These are phyloP conservation scores for Saccharomycopsis vini DNA, from an alignment of 805 yeast species.

Conservation along the genomic window DNA sequence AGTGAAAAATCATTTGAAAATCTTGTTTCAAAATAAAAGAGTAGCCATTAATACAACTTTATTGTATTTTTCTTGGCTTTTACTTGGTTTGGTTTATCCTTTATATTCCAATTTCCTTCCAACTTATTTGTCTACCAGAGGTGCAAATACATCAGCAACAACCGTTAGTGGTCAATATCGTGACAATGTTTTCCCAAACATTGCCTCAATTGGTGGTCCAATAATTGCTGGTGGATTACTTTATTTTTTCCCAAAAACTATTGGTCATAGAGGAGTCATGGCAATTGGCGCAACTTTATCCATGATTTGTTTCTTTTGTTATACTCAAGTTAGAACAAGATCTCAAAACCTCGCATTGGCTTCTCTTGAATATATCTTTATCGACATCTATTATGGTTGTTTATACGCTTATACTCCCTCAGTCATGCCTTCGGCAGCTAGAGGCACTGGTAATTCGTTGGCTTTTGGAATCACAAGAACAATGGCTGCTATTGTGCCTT, in stretches of 20 bases:
- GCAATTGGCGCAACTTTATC: slow-evolving; percentile 39
- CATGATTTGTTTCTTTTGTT: slow-evolving; percentile 48
- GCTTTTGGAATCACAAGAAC: slow-evolving; percentile 47
- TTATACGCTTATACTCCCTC: slow-evolving; percentile 63
- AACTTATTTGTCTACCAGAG: slow-evolving; percentile 40
- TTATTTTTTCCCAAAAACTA: slow-evolving; percentile 17
- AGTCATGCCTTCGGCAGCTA: slow-evolving; percentile 41
- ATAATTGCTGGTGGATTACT: slow-evolving; percentile 35
- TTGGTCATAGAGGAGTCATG: slow-evolving; percentile 52
- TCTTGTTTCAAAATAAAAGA: slow-evolving; percentile 37
- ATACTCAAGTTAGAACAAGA: slow-evolving; percentile 48
- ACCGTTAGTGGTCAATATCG: slow-evolving; percentile 33
- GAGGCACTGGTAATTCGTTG: slow-evolving; percentile 55
- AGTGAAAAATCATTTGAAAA: slow-evolving; percentile 31
- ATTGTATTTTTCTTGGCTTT: slow-evolving; percentile 43
- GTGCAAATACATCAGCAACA: slow-evolving; percentile 35
- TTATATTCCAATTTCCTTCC: slow-evolving; percentile 48
- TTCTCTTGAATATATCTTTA: slow-evolving; percentile 37
- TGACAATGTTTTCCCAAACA: slow-evolving; percentile 38
- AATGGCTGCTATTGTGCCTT: slow-evolving; percentile 50
- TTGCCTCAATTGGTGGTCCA: slow-evolving; percentile 45
- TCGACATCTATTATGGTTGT: slow-evolving; percentile 46
- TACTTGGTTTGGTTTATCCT: slow-evolving; percentile 52
- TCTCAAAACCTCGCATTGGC: slow-evolving; percentile 42
- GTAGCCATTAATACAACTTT: slow-evolving; percentile 39